A percentile compares a stretch with the other conserved stretches of the same genome.
These are phyloP conservation scores for Kluyveromyces nonfermentans DNA, from an alignment of 805 yeast species.

Conservation along the genomic window DNA sequence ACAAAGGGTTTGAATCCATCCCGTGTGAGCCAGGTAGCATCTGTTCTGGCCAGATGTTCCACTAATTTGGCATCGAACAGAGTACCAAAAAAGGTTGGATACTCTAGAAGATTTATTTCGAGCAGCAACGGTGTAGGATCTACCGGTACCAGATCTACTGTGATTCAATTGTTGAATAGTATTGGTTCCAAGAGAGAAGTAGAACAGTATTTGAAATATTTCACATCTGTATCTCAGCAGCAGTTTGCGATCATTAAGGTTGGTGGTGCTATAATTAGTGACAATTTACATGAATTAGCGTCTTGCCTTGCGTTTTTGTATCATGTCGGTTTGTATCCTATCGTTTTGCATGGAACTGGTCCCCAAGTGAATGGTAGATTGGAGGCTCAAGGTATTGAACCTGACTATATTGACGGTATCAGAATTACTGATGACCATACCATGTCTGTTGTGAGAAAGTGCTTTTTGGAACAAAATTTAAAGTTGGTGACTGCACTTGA, in stretches of 20 bases:
- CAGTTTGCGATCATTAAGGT: constrained; percentile 98
- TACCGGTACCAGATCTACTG: constrained; percentile 74
- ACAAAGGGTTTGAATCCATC: constrained; percentile 19
- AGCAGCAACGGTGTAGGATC: constrained; percentile 23
- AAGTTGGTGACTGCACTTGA: constrained; percentile 93
- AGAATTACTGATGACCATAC: constrained; percentile 91
- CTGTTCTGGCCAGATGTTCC: constrained; percentile 12
- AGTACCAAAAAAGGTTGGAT: constrained; percentile 19
- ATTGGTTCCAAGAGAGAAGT: constrained; percentile 97
- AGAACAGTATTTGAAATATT: constrained; percentile 92
- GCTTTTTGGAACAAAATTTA: constrained; percentile 92
- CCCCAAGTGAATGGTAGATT: constrained; percentile 94
- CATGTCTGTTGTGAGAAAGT: constrained; percentile 91
- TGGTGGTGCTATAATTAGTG: constrained; percentile 98
- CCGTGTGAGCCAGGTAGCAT: constrained; percentile 12
- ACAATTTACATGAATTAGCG: constrained; percentile 86
- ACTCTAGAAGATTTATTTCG: constrained; percentile 19
- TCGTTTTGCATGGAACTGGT: constrained; percentile 96
- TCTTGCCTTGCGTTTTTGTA: constrained; percentile 91
- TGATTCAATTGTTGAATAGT: constrained; percentile 86
- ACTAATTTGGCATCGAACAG: constrained; percentile 8
- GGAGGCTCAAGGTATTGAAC: constrained; percentile 91
- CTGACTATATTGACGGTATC: constrained; percentile 92
- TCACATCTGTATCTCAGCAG: constrained; percentile 91
- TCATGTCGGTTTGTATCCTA: constrained; percentile 96